Conservation (phyloP, 345 rosid genomes). For the Geranium rotundifolium region DNA sequence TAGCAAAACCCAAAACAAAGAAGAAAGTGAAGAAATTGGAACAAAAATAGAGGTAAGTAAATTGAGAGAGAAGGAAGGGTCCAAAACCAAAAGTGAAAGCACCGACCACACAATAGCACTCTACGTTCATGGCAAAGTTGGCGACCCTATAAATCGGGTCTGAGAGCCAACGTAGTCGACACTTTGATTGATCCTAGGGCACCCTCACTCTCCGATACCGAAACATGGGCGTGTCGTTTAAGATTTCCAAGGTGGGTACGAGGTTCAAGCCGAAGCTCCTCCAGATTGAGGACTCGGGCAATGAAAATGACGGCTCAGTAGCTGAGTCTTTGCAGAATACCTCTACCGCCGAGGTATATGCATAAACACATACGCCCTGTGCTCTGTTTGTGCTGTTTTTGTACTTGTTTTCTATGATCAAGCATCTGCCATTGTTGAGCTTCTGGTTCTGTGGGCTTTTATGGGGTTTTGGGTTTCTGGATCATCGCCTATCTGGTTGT, state of each 20-base stretch:
- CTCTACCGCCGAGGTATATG: constrained; percentile 1
- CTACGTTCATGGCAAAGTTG: constrained; percentile 18
- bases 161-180: neutral
- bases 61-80: neutral
- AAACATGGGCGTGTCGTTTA: constrained; percentile 20
- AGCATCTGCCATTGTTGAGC: neutral
- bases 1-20: neutral
- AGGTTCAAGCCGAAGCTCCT: constrained; percentile 16
- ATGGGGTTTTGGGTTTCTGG: no score
- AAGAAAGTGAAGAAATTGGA: neutral
- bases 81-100: neutral
- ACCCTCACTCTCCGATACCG: neutral
- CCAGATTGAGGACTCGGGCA: neutral
- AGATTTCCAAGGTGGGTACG: constrained; percentile 13
- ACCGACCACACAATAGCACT: neutral
- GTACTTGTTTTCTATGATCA: neutral
- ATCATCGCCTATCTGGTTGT: no score
- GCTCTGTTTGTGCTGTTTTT: neutral
- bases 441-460: no score
- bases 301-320: neutral
- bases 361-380: neutral
- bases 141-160: constrained; percentile 8
- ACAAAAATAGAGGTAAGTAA: neutral
- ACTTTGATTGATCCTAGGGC: neutral
- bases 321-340: neutral